A percentile compares a stretch with the other conserved stretches of the same genome.
Evolutionary conservation across 192 early-diverging fungal genomes (phyloP).

Genomic region (Chytriomyces hyalinus): DNA sequence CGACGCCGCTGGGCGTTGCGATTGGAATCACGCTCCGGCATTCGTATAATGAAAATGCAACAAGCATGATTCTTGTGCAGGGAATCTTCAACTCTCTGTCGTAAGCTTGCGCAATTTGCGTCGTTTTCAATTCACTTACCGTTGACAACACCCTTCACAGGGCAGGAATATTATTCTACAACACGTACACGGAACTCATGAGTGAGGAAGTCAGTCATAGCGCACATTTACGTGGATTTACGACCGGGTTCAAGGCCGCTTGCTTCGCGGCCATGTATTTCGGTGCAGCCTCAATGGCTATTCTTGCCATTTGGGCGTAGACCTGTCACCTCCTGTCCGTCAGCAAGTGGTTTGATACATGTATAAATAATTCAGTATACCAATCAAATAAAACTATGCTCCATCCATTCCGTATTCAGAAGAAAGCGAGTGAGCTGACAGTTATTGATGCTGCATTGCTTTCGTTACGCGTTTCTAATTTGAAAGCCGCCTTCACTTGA

Average conservation of each 20-base stretch:
- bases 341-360: too few species aligned
- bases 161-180: constrained; percentile 84
- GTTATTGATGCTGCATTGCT: too few species aligned
- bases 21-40: constrained; percentile 75
- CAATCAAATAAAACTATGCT: too few species aligned
- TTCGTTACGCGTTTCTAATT: too few species aligned
- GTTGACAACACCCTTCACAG: neutral
- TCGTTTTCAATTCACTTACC: too few species aligned
- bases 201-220: constrained; percentile 70
- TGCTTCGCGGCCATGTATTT: constrained; percentile 72
- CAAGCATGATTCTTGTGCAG: constrained; percentile 65
- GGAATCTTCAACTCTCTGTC: constrained; percentile 75
- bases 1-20: constrained; percentile 80
- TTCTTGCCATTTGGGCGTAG: constrained; percentile 75
- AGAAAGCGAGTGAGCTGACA: too few species aligned
- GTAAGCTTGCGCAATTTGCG: too few species aligned
- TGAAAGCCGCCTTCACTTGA: too few species aligned
- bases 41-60: constrained; percentile 64
- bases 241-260: constrained; percentile 42
- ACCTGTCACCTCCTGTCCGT: neutral
- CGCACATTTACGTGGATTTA: constrained; percentile 53
- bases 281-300: constrained; percentile 75
- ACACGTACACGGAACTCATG: constrained; percentile 75
- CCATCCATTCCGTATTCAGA: too few species aligned
- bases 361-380: too few species aligned